Percentiles rank a stretch among this genome's conserved stretches.
phyloP scores from a whole-genome alignment of 169 alveolate species.

The Plasmodium malariae region DNA sequence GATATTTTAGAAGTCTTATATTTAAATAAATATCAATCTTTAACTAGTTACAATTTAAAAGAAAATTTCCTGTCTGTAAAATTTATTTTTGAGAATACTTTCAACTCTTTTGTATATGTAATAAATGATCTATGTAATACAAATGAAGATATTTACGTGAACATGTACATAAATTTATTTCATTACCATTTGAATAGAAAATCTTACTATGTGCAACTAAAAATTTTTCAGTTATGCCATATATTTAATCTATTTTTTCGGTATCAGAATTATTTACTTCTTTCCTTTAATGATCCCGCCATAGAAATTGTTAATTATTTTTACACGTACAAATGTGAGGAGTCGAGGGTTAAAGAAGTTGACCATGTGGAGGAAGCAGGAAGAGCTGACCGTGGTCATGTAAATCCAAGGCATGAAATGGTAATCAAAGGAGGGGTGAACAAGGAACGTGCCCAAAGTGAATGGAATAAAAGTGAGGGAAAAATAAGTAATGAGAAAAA shows the following conservation, averaged over 20 bases:
- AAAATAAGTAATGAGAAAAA: neutral
- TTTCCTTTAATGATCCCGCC: slow-evolving; percentile 59
- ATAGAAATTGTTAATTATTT: slow-evolving; percentile 37
- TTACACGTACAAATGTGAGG: slow-evolving; percentile 1
- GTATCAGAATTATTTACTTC: slow-evolving; percentile 40
- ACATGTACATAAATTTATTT: slow-evolving; percentile 15
- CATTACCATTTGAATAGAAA: slow-evolving; percentile 12
- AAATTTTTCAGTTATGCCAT: slow-evolving; percentile 63
- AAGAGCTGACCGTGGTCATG: neutral
- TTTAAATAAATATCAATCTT: slow-evolving; percentile 37
- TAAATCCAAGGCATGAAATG: neutral
- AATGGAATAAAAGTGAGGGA: neutral
- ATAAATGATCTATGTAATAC: slow-evolving; percentile 14
- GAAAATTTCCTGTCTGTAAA: slow-evolving; percentile 34
- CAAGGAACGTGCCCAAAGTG: neutral
- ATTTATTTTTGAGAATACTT: slow-evolving; percentile 42
- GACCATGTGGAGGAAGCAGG: neutral
- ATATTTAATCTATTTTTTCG: slow-evolving; percentile 53
- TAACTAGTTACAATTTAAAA: slow-evolving; percentile 13
- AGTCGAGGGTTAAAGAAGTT: neutral
- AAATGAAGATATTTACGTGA: slow-evolving; percentile 38
- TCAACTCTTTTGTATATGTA: slow-evolving; percentile 6
- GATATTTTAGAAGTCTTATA: slow-evolving; percentile 39
- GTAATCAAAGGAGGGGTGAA: neutral
- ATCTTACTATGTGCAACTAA: slow-evolving; percentile 33